Conservation (phyloP, 1,284 basidiomycete species). For the Malassezia obtusa region DNA sequence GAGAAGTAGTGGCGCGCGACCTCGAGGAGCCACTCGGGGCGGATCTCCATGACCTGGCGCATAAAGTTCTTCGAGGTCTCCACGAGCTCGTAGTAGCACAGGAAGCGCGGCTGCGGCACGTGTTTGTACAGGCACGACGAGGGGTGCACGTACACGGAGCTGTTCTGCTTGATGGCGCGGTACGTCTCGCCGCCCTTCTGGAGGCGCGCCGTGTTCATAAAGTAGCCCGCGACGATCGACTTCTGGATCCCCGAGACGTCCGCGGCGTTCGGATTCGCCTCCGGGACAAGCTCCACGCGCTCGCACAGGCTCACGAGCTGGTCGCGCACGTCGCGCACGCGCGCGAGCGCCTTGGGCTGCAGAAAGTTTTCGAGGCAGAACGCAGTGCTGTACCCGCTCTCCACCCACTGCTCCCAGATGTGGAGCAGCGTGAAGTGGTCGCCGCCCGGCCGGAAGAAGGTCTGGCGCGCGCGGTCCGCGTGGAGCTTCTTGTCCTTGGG, state of each 20-base stretch:
- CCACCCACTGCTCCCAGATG: conserved; percentile 97
- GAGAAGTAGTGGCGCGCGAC: conserved; percentile 48
- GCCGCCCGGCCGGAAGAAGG: conserved; percentile 79
- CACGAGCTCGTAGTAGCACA: conserved; percentile 85
- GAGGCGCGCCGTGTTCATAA: conserved; percentile 65
- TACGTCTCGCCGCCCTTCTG: conserved; percentile 53
- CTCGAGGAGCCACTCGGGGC: conserved; percentile 83
- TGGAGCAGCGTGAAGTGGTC: conserved; percentile 96
- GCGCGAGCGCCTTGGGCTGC: conserved; percentile 86
- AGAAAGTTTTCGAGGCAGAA: conserved; percentile 66
- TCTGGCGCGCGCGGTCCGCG: conserved; percentile 82
- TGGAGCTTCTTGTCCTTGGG: conserved; percentile 58
- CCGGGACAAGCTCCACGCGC: conserved; percentile 83
- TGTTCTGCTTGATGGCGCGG: conserved; percentile 83
- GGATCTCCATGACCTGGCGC: conserved; percentile 94
- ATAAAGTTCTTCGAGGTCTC: conserved; percentile 55
- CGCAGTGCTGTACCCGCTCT: conserved; percentile 70
- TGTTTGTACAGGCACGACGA: conserved; percentile 88
- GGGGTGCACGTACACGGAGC: conserved; percentile 91
- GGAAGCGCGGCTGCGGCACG: conserved; percentile 75
- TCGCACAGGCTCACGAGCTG: conserved; percentile 91
- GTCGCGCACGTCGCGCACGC: conserved; percentile 87
- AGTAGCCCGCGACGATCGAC: conserved; percentile 86
- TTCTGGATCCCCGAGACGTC: conserved; percentile 90
- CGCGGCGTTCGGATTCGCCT: conserved; percentile 75